Evolutionary conservation across 768 basidiomycete genomes (phyloP).

Genomic region (Dentipellis sp.): DNA sequence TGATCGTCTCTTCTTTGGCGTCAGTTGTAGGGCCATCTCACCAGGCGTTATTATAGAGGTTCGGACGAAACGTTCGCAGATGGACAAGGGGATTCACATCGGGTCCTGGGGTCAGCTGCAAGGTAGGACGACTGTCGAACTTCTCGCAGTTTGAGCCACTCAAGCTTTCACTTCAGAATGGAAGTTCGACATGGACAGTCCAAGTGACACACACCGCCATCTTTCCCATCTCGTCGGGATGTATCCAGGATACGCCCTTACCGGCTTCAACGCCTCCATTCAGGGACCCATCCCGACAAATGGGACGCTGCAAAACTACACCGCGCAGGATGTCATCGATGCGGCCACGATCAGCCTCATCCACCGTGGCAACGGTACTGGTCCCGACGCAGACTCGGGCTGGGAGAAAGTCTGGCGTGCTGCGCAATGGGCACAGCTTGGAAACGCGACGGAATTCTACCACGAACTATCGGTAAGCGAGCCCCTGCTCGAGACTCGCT

Average conservation of each 20-base stretch:
- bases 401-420: conserved; percentile 81
- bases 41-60: conserved; percentile 33
- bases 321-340: conserved; percentile 41
- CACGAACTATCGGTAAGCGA: conserved; percentile 49
- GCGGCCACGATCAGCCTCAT: conserved; percentile 52
- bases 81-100: conserved; percentile 68
- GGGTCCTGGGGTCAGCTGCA: conserved; percentile 74
- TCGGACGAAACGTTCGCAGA: conserved; percentile 43
- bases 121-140: conserved; percentile 29
- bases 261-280: conserved; percentile 38
- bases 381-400: conserved; percentile 62
- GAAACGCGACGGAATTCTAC: conserved; percentile 49
- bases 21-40: neutral
- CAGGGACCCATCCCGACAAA: conserved; percentile 33
- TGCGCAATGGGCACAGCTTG: conserved; percentile 65
- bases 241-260: conserved; percentile 67
- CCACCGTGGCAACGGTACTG: conserved; percentile 64
- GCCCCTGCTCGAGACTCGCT: neutral
- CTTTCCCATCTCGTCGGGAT: conserved; percentile 68
- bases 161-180: conserved; percentile 41
- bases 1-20: conserved; percentile 15
- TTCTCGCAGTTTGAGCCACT: neutral
- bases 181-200: conserved; percentile 65
- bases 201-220: conserved; percentile 62
- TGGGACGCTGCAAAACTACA: conserved; percentile 28